Conservation (phyloP, 148 eudicot species). For the Amaranthus cruentus region DNA sequence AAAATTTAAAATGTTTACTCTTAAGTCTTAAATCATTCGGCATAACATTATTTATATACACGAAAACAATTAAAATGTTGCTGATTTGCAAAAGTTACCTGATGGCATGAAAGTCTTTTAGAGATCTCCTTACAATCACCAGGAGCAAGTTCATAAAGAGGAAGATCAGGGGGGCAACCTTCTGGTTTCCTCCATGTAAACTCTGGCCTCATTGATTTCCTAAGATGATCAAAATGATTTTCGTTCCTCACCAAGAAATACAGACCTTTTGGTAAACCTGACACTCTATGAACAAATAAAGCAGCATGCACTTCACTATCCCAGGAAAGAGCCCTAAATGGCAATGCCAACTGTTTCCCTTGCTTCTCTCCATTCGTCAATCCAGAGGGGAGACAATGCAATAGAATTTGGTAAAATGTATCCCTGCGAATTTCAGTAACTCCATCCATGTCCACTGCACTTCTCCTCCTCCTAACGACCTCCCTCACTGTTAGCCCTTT, state of each 20-base stretch:
- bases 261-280: constrained; percentile 71
- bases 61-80: not conserved
- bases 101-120: constrained; percentile 80
- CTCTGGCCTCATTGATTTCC: constrained; percentile 47
- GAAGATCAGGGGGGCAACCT: constrained; percentile 82
- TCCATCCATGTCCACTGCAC: constrained; percentile 97
- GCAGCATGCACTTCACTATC: constrained; percentile 87
- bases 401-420: constrained; percentile 77
- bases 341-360: constrained; percentile 74
- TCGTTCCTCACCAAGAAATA: constrained; percentile 91
- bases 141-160: constrained; percentile 66
- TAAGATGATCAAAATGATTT: constrained; percentile 68
- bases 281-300: constrained; percentile 80
- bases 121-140: constrained; percentile 55
- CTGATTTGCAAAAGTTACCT: constrained; percentile 40
- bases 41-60: not conserved
- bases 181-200: constrained; percentile 84
- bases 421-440: constrained; percentile 44
- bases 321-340: constrained; percentile 79
- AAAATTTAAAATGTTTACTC: not conserved
- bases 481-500: constrained; percentile 55
- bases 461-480: constrained; percentile 75
- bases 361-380: constrained; percentile 46
- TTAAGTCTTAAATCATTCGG: not conserved
- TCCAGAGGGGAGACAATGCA: constrained; percentile 90